Base-by-base conservation (phyloP, 1,139 yeast species). In the Yamadazyma sp. region DNA sequence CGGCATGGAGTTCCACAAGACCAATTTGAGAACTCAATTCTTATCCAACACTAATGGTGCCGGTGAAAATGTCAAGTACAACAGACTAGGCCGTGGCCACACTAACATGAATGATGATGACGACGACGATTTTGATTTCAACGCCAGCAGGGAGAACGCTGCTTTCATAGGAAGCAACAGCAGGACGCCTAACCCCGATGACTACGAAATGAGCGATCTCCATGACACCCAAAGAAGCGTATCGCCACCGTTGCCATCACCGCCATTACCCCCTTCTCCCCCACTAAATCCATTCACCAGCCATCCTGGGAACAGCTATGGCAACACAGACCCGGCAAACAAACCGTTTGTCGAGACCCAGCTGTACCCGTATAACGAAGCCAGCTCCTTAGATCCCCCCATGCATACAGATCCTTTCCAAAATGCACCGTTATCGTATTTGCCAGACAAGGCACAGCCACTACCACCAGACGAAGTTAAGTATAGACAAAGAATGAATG, bases 401-500 rank as follows among this genome's bases (percentile, higher is more conserved):
- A 4, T 9, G 11, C 23, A 20, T 15, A 16, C 17, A 17, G 27
- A 36, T 17, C 56, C 56, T 3, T 51, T 51, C 38, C 47, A 46
- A n/a, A 36, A 36, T 24, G 42, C 43, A 4, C 46, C 44, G 2
- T 3, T 31, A 22, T 38, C 52, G 5, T 44, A 45, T 23, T 26
- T 41, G 1, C 45, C 49, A 6, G 32, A 39, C 14, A 50, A 49
- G 34, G 48, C 49, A 6, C 54, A 47, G 30, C 55, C 55, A 8
- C 47, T 54, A 9, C 33, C 47, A 3, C 53, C 56, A 2, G 44
- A 29, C 26, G 51, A 45, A n/a, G 58, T 53, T 32, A 49, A 53
- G 6, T 47, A 43, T n/a, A 45, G 46, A 29, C 37, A 59, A 17
- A 49, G 49, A 27, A 40, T 43, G 26, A 62, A 63, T 44, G 68